Evolutionary conservation across 2,329 filamentous ascomycete species (phyloP).

Genomic region (Exophiala sp.): DNA sequence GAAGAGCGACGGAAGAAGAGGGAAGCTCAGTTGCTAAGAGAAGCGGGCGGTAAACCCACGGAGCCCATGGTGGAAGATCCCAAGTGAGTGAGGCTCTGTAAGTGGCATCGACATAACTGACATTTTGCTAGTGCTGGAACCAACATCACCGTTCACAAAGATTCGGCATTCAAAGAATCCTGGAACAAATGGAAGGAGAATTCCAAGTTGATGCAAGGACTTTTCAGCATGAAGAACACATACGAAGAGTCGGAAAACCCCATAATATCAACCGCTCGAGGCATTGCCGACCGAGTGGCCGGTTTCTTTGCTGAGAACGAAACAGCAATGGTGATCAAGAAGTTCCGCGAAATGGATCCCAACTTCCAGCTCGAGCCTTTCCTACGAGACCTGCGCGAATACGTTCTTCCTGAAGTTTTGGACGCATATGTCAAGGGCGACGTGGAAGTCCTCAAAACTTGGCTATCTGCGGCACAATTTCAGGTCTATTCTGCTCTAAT

Average conservation of each 20-base stretch:
- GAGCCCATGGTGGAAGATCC: conserved; percentile 78
- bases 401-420: conserved; percentile 93
- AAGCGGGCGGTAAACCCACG: conserved; percentile 50
- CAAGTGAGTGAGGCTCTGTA: conserved; percentile 59
- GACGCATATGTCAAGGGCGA: conserved; percentile 98
- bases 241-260: conserved; percentile 99
- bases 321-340: conserved; percentile 95
- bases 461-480: conserved; percentile 94
- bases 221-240: conserved; percentile 79
- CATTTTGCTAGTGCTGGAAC: conserved; percentile 71
- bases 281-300: conserved; percentile 86
- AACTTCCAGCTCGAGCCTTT: conserved; percentile 93
- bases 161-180: conserved; percentile 96
- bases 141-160: conserved; percentile 92
- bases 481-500: conserved; percentile 95
- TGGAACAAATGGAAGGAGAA: conserved; percentile 93
- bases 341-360: conserved; percentile 93
- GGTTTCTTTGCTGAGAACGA: conserved; percentile 99
- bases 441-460: conserved; percentile 81
- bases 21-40: conserved; percentile 66
- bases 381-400: conserved; percentile 91
- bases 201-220: conserved; percentile 79
- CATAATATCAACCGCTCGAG: conserved; percentile 84
- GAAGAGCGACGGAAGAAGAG: conserved; percentile 82
- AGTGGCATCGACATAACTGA: neutral